phyloP scores from a whole-genome alignment of 2,329 filamentous ascomycete genomes.

The Trichoderma koningii region DNA sequence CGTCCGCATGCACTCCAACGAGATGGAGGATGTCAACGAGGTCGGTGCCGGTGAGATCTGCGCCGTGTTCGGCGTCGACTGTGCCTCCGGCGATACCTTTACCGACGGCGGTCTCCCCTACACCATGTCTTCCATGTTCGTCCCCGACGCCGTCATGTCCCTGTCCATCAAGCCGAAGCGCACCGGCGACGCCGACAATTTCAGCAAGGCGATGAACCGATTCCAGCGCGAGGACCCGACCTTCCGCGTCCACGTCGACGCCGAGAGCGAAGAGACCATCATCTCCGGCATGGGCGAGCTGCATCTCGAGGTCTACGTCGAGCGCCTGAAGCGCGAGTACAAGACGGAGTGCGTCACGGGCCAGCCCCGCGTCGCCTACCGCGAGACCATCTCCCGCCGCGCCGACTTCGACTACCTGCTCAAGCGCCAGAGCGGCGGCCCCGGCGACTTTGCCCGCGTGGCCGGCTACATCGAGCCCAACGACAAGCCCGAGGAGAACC shows the following conservation, averaged over 20 bases:
- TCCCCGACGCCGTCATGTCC: conserved; percentile 96
- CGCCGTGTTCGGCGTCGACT: conserved; percentile 96
- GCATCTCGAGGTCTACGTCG: conserved; percentile 95
- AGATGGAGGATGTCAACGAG: conserved; percentile 95
- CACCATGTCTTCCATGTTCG: conserved; percentile 97
- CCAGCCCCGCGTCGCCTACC: conserved; percentile 93
- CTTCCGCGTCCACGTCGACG: conserved; percentile 90
- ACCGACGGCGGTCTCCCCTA: conserved; percentile 91
- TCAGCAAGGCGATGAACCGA: conserved; percentile 97
- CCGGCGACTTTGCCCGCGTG: conserved; percentile 93
- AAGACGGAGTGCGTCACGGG: conserved; percentile 94
- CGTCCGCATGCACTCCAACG: conserved; percentile 98
- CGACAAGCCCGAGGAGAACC: conserved; percentile 69
- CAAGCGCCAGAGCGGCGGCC: conserved; percentile 93
- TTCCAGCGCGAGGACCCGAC: conserved; percentile 99
- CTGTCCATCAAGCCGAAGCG: conserved; percentile 96
- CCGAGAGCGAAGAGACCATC: conserved; percentile 92
- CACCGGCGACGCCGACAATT: conserved; percentile 87
- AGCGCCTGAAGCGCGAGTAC: conserved; percentile 96
- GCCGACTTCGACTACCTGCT: conserved; percentile 90
- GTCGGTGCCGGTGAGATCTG: conserved; percentile 97
- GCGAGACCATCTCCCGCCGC: conserved; percentile 81
- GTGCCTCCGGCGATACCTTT: conserved; percentile 96
- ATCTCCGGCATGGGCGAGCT: conserved; percentile 98
- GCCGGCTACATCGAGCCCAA: conserved; percentile 89